These are phyloP conservation scores for Nannochloropsis granulata DNA, from an alignment of 108 stramenopile species.

Conservation along the genomic window DNA sequence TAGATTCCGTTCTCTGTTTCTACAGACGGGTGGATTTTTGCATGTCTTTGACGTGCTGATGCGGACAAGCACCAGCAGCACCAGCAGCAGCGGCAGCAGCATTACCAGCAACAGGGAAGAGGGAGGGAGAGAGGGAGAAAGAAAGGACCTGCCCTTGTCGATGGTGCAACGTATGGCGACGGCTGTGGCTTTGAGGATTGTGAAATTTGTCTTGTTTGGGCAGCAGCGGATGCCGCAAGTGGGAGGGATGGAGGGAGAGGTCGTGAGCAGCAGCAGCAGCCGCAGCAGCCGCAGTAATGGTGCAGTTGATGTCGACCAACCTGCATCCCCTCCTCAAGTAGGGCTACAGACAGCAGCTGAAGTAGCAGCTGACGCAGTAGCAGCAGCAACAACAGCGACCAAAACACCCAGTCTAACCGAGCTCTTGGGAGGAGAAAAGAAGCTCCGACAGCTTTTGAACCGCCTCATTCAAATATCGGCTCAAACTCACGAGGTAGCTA, in stretches of 20 bases:
- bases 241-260: neutral
- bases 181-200: conserved; percentile 13
- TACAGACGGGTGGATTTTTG: conserved; percentile 73
- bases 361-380: neutral
- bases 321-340: neutral
- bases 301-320: neutral
- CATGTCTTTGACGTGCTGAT: conserved; percentile 59
- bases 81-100: no score
- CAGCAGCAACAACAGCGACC: neutral
- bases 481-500: neutral
- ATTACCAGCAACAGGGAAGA: no score
- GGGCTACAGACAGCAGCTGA: neutral
- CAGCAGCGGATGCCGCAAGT: neutral
- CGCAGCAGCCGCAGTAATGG: no score
- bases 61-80: neutral
- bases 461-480: neutral
- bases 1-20: conserved; percentile 54
- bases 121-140: no score
- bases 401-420: neutral
- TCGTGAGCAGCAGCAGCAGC: neutral
- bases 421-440: neutral
- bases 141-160: neutral
- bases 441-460: neutral
- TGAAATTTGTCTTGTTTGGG: conserved; percentile 14
- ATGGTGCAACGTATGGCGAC: conserved; percentile 3